These are phyloP conservation scores for Pseudogymnoascus sp. DNA, from an alignment of 2,329 filamentous ascomycete genomes.

Conservation along the genomic window DNA sequence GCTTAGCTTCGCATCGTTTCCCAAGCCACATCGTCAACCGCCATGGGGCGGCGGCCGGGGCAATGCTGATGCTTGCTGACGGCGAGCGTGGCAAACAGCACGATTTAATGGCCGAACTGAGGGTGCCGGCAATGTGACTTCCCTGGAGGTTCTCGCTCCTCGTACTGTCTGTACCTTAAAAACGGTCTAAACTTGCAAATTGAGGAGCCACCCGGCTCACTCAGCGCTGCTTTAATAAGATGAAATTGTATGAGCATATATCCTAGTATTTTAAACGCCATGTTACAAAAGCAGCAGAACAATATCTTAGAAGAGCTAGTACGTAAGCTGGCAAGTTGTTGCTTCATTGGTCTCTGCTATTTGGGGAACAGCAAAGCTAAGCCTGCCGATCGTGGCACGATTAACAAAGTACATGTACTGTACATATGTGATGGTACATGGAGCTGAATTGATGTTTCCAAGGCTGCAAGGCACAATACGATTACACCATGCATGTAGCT, in stretches of 20 bases:
- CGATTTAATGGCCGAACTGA: constrained; percentile 1
- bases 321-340: not conserved
- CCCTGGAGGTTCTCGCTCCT: not conserved
- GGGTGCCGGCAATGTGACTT: not conserved
- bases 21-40: not conserved
- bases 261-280: not conserved
- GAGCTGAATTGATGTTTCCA: not conserved
- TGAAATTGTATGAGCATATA: too few relatives aligned
- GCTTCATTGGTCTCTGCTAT: too few relatives aligned
- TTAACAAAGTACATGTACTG: not conserved
- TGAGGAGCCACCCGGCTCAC: not conserved
- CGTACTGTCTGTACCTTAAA: not conserved
- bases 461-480: not conserved
- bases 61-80: not conserved
- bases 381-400: not conserved
- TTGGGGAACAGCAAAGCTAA: not conserved
- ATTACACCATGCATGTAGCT: not conserved
- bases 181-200: not conserved
- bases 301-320: not conserved
- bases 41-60: not conserved
- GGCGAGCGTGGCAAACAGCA: not conserved
- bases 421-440: not conserved
- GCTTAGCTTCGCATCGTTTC: not conserved
- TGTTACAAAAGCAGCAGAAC: not conserved
- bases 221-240: not conserved